Evolutionary conservation across 805 yeast genomes (phyloP).

Genomic region (Wickerhamiella qilinensis): DNA sequence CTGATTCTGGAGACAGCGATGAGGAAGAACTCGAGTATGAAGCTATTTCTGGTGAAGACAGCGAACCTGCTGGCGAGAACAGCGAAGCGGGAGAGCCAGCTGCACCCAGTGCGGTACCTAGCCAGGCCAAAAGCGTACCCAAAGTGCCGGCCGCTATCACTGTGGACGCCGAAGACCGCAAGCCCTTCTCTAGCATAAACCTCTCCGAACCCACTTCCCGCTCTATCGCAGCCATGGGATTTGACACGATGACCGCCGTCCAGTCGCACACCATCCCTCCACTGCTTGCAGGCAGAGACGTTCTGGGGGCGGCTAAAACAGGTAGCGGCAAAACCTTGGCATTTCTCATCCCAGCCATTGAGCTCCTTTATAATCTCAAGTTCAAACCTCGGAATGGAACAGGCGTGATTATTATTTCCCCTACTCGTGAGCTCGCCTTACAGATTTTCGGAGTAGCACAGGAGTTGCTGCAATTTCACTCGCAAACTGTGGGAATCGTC

Average conservation of each 20-base stretch:
- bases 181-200: conserved; percentile 34
- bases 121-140: background rate
- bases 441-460: conserved; percentile 97
- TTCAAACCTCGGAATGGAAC: conserved; percentile 98
- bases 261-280: conserved; percentile 97
- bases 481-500: conserved; percentile 91
- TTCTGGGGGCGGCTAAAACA: conserved; percentile 98
- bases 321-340: conserved; percentile 98
- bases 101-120: background rate
- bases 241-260: conserved; percentile 79
- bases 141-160: conserved; percentile 6
- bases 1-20: conserved; percentile 6
- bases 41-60: conserved; percentile 1
- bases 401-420: conserved; percentile 89
- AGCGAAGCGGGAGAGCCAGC: background rate
- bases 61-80: background rate
- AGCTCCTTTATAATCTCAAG: conserved; percentile 71
- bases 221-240: conserved; percentile 80
- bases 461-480: conserved; percentile 76
- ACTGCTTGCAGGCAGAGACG: conserved; percentile 88
- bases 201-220: conserved; percentile 69
- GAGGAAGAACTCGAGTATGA: conserved; percentile 4
- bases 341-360: conserved; percentile 89
- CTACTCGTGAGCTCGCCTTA: conserved; percentile 93
- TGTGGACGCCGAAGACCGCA: conserved; percentile 9